A percentile compares a stretch with the other conserved stretches of the same genome.
Evolutionary conservation across 2,329 filamentous ascomycete genomes (phyloP).

Genomic region (Penicillium sp.): DNA sequence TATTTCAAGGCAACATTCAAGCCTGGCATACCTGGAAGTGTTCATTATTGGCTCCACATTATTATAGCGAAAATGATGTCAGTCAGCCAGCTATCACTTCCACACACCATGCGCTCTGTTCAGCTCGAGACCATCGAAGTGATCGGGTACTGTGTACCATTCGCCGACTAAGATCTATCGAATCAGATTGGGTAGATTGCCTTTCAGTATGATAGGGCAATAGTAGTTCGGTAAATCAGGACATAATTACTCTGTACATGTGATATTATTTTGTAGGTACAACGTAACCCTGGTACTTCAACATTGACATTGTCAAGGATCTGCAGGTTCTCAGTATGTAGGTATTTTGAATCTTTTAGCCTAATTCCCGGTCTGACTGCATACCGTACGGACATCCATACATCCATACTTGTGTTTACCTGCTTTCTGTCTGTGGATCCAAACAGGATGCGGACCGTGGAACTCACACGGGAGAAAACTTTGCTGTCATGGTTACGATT

Average conservation of each 20-base stretch:
- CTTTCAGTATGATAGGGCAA: neutral
- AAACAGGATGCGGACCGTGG: conserved; percentile 2
- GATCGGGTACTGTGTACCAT: neutral
- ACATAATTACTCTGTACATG: neutral
- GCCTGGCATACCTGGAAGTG: neutral
- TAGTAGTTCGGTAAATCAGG: neutral
- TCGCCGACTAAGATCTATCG: neutral
- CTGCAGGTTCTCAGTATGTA: neutral
- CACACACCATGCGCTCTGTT: neutral
- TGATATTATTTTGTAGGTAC: neutral
- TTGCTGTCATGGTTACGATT: neutral
- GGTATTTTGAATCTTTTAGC: conserved; percentile 1
- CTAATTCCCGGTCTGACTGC: neutral
- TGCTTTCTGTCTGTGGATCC: neutral
- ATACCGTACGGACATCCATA: neutral
- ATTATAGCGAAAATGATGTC: neutral
- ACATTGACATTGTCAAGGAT: conserved; percentile 7
- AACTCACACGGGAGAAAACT: neutral
- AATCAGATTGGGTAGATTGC: neutral
- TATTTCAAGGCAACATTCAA: neutral
- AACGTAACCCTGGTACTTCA: neutral
- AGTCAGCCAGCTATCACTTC: neutral
- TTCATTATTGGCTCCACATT: neutral
- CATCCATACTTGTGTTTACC: neutral
- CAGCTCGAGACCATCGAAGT: neutral